Conservation (phyloP, 768 basidiomycete genomes). For the Agaricus subrufescens region DNA sequence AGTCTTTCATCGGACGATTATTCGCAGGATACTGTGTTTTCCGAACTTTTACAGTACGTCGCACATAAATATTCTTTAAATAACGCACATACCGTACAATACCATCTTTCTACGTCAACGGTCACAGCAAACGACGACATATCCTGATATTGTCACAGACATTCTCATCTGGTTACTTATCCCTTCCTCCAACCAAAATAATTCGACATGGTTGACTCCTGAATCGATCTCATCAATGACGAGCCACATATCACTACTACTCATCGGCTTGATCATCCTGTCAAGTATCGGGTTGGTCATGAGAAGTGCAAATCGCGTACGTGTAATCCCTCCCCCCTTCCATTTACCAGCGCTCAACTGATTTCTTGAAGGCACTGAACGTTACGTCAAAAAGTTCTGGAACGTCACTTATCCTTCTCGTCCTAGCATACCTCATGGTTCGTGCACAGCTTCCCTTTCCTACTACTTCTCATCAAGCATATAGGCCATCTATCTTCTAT, state of each 20-base stretch:
- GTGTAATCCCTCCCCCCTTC: slow-evolving; percentile 11
- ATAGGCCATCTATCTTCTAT: slow-evolving; percentile 79
- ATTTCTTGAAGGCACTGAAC: slow-evolving; percentile 41
- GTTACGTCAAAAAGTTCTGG: slow-evolving; percentile 67
- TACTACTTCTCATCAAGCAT: neutral
- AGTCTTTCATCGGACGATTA: slow-evolving; percentile 39
- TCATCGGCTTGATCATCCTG: slow-evolving; percentile 76
- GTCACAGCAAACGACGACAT: slow-evolving; percentile 27
- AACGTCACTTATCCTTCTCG: slow-evolving; percentile 71
- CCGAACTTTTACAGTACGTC: slow-evolving; percentile 56
- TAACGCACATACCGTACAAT: slow-evolving; percentile 27
- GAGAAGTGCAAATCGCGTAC: slow-evolving; percentile 57
- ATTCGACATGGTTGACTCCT: slow-evolving; percentile 13
- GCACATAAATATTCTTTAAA: neutral
- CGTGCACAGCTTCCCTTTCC: slow-evolving; percentile 13
- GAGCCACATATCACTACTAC: slow-evolving; percentile 52
- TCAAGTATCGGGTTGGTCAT: slow-evolving; percentile 69
- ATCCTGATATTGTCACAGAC: slow-evolving; percentile 37
- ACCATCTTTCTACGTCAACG: slow-evolving; percentile 34
- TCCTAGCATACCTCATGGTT: slow-evolving; percentile 83
- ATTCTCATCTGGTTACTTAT: slow-evolving; percentile 23
- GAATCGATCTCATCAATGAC: slow-evolving; percentile 37
- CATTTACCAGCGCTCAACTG: neutral
- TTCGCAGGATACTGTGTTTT: slow-evolving; percentile 69
- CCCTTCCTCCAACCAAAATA: slow-evolving; percentile 21